Evolutionary conservation across 305 asterid genomes (phyloP).

Genomic region (Fraxinus nigra): DNA sequence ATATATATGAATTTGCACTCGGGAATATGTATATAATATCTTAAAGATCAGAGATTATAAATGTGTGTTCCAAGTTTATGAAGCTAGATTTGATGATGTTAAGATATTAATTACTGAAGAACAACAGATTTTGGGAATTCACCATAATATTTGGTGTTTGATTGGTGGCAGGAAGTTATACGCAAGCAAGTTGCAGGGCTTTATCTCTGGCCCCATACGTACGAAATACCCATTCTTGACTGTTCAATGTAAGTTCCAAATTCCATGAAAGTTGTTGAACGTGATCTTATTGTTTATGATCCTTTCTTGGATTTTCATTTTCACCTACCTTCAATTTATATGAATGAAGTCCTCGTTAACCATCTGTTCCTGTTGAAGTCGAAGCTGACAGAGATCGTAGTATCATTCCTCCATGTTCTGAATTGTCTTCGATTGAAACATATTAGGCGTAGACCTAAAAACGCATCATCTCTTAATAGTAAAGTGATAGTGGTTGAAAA

Average conservation of each 20-base stretch:
- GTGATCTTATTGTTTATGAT: neutral
- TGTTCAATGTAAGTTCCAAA: slow-evolving; percentile 52
- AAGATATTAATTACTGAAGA: neutral
- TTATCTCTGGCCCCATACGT: slow-evolving; percentile 70
- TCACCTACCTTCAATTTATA: neutral
- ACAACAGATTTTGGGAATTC: neutral
- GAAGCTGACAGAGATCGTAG: neutral
- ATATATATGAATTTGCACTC: neutral
- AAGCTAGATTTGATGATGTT: neutral
- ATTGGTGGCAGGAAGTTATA: slow-evolving; percentile 46
- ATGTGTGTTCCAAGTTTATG: neutral
- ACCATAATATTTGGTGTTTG: slow-evolving; percentile 2
- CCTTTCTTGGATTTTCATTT: neutral
- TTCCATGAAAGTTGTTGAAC: slow-evolving; percentile 2
- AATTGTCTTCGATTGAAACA: neutral
- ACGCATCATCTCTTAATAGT: neutral
- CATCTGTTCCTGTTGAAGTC: neutral
- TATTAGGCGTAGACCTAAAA: neutral
- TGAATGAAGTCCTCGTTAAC: neutral
- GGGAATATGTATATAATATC: neutral
- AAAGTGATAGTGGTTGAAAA: neutral
- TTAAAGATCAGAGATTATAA: neutral
- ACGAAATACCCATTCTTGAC: slow-evolving; percentile 62
- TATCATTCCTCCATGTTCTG: neutral
- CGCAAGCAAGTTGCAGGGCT: slow-evolving; percentile 51